Percentiles rank a stretch among this genome's conserved stretches.
phyloP scores from a whole-genome alignment of 176 grass and related monocot species.

The Phyllostachys edulis region DNA sequence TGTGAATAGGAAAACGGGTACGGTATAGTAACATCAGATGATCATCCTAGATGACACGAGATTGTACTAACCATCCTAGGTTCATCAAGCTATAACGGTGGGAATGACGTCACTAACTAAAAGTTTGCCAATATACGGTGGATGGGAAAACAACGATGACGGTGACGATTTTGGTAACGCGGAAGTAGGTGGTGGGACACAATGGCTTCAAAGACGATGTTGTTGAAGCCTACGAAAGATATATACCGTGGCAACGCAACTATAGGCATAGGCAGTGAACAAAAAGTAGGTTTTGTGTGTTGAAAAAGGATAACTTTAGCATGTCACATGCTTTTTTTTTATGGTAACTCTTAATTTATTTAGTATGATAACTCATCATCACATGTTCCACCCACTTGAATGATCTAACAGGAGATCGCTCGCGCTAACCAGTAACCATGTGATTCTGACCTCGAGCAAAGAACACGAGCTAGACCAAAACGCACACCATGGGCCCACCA shows the following conservation, averaged over 20 bases:
- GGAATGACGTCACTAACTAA: not conserved
- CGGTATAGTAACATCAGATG: no score
- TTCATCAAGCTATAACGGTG: no score
- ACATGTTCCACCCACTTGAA: not conserved
- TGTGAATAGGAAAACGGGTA: no score
- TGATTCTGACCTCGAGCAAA: not conserved
- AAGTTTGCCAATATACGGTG: not conserved
- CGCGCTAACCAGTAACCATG: not conserved
- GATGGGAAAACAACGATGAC: no score
- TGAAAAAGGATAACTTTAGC: no score
- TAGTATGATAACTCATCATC: not conserved
- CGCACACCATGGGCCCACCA: not conserved
- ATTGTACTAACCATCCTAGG: not conserved
- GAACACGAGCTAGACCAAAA: not conserved
- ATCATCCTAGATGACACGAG: not conserved
- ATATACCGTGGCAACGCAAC: no score
- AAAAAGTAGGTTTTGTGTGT: no score
- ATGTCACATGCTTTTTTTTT: no score
- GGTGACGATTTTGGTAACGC: not conserved
- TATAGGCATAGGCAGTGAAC: fast-evolving
- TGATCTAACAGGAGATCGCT: not conserved
- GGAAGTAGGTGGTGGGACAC: no score
- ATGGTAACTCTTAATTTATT: not conserved
- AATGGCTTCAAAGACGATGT: not conserved
- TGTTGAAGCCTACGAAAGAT: no score